phyloP scores from a whole-genome alignment of 2,329 filamentous ascomycete genomes.

The Plectosphaerella cucumerina region DNA sequence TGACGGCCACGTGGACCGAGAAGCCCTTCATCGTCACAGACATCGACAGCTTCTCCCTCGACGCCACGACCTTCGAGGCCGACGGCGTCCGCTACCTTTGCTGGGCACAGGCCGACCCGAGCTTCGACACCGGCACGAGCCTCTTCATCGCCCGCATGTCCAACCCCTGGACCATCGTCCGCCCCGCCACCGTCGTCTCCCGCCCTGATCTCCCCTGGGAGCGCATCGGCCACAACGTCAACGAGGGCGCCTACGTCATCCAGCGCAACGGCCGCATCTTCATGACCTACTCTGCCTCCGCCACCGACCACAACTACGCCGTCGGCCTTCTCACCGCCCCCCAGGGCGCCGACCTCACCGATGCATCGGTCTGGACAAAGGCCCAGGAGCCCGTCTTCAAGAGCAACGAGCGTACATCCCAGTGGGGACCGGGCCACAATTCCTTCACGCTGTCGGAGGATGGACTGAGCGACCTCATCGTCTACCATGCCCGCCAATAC shows the following conservation, averaged over 20 bases:
- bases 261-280: conserved; percentile 12
- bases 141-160: conserved; percentile 19
- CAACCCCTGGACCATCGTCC: conserved; percentile 21
- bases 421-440: conserved; percentile 24
- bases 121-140: conserved; percentile 14
- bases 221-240: conserved; percentile 15
- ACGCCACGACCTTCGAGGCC: conserved; percentile 20
- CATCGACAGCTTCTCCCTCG: conserved; percentile 24
- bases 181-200: conserved; percentile 11
- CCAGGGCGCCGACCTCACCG: conserved; percentile 15
- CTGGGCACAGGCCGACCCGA: conserved; percentile 24
- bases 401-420: conserved; percentile 18
- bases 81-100: conserved; percentile 22
- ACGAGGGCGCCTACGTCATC: conserved; percentile 14
- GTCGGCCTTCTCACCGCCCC: conserved; percentile 20
- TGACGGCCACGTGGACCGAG: conserved; percentile 21
- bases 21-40: conserved; percentile 22
- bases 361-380: conserved; percentile 19
- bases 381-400: conserved; percentile 17
- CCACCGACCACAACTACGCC: conserved; percentile 22
- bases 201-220: conserved; percentile 14
- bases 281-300: conserved; percentile 13
- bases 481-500: conserved; percentile 20
- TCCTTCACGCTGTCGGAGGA: conserved; percentile 23
- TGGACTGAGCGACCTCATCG: conserved; percentile 20